Percentiles rank a stretch among this genome's conserved stretches.
phyloP scores from a whole-genome alignment of 2,329 filamentous ascomycete species.

The Rutstroemia sp. region DNA sequence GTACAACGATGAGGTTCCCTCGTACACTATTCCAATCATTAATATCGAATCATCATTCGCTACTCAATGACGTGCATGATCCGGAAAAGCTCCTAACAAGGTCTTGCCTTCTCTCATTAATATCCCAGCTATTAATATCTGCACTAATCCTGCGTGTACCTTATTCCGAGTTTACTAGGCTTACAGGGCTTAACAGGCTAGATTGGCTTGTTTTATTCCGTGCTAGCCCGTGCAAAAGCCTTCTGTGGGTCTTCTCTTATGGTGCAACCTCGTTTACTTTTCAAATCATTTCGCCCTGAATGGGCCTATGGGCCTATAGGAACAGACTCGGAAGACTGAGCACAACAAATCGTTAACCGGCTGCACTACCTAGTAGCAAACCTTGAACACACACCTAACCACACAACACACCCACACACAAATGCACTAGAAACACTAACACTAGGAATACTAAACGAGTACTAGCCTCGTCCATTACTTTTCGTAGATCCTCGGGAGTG shows the following conservation, averaged over 20 bases:
- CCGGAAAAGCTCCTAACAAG: background rate
- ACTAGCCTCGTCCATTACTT: background rate
- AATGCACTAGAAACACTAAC: too few species aligned
- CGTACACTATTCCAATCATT: background rate
- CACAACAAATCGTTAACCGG: background rate
- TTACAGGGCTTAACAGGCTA: background rate
- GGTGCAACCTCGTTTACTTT: background rate
- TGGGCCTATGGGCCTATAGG: background rate
- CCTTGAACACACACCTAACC: too few species aligned
- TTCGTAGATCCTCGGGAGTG: conserved; percentile 1
- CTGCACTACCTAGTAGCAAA: background rate
- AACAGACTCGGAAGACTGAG: background rate
- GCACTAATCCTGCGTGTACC: background rate
- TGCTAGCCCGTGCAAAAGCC: background rate
- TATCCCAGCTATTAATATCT: background rate
- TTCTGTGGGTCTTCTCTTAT: too few species aligned
- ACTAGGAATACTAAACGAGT: background rate
- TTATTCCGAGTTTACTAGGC: conserved; percentile 1
- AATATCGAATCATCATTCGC: background rate
- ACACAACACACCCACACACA: too few species aligned
- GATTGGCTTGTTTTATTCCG: background rate
- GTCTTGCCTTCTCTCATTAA: too few species aligned
- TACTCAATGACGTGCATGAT: conserved; percentile 5
- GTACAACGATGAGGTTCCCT: background rate
- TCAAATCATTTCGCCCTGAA: background rate